A percentile compares a stretch with the other conserved stretches of the same genome.
Conservation (phyloP, 495 filamentous ascomycete genomes). For the Aspergillus incahuasiensis region DNA sequence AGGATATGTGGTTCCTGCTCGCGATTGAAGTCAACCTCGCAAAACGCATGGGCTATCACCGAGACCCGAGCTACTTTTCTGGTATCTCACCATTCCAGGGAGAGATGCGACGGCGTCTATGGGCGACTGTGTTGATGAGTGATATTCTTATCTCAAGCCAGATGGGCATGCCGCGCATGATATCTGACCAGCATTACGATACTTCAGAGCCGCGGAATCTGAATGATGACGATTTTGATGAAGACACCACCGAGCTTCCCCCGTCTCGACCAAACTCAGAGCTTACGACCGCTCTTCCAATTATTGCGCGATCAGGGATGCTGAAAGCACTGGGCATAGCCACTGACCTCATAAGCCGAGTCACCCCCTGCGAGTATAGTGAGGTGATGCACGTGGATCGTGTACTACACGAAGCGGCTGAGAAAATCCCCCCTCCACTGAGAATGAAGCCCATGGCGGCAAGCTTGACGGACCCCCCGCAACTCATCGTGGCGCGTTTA, state of each 20-base stretch:
- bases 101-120: slow-evolving; percentile 4
- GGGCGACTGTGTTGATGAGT: background rate
- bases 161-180: slow-evolving; percentile 23
- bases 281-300: slow-evolving; percentile 23
- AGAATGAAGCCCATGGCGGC: slow-evolving; percentile 27
- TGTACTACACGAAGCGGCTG: slow-evolving; percentile 23
- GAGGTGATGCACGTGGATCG: slow-evolving; percentile 36
- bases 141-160: slow-evolving; percentile 1
- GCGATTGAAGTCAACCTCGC: slow-evolving; percentile 24
- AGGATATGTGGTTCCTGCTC: slow-evolving; percentile 22
- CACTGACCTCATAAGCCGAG: slow-evolving; percentile 23
- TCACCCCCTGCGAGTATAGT: slow-evolving; percentile 24
- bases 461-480: slow-evolving; percentile 35
- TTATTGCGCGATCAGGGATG: slow-evolving; percentile 31
- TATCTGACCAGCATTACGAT: slow-evolving; percentile 27
- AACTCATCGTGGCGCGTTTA: slow-evolving; percentile 31
- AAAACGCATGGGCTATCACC: slow-evolving; percentile 29
- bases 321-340: slow-evolving; percentile 30
- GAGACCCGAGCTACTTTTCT: background rate
- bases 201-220: slow-evolving; percentile 29
- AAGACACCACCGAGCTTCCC: slow-evolving; percentile 22
- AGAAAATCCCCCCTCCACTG: slow-evolving; percentile 27
- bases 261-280: slow-evolving; percentile 29
- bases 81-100: background rate
- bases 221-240: slow-evolving; percentile 31